Percentiles rank a stretch among this genome's conserved stretches.
Conservation (phyloP, 305 asterid species). For the Fraxinus greggii region DNA sequence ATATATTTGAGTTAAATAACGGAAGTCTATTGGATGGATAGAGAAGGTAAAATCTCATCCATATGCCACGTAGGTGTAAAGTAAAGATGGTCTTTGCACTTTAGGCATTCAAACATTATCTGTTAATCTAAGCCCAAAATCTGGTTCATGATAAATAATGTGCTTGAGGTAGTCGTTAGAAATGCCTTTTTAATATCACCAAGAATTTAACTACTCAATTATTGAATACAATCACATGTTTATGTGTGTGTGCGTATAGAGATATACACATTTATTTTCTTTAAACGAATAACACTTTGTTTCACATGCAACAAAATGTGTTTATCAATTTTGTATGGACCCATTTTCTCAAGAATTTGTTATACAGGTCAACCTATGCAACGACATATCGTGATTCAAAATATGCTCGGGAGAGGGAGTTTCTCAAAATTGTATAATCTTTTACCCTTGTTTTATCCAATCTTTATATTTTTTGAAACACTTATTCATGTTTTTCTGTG, state of each 20-base stretch:
- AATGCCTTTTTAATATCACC: neutral
- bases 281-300: neutral
- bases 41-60: neutral
- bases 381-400: slow-evolving; percentile 88
- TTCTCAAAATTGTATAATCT: slow-evolving; percentile 72
- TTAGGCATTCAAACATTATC: neutral
- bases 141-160: neutral
- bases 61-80: neutral
- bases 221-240: neutral
- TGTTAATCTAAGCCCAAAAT: neutral
- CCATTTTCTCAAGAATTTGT: neutral
- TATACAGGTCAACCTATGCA: slow-evolving; percentile 89
- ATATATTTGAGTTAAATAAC: neutral
- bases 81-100: neutral
- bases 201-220: neutral
- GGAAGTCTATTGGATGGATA: slow-evolving; percentile 6
- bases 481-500: neutral
- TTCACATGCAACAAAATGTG: neutral
- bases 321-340: slow-evolving; percentile 1
- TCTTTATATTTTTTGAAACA: slow-evolving; percentile 4
- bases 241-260: neutral
- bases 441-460: slow-evolving; percentile 10
- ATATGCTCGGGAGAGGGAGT: slow-evolving; percentile 85
- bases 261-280: neutral
- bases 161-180: neutral